Percentiles rank a stretch among this genome's conserved stretches.
Evolutionary conservation across 371 early-diverging fungal species (phyloP).

Genomic region (Mucor velutinosus): DNA sequence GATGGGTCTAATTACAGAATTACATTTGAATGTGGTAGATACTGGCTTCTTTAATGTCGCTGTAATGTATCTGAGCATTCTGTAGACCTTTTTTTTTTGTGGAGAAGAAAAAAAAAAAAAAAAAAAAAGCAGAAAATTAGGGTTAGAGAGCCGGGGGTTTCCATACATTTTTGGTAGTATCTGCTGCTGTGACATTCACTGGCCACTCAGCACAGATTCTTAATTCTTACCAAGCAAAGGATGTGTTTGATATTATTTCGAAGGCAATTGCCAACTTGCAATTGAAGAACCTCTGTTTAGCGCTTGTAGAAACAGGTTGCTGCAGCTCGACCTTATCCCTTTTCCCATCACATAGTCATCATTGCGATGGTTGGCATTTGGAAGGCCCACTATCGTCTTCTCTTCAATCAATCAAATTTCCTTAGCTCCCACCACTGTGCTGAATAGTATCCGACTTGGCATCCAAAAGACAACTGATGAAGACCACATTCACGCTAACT

Average conservation of each 20-base stretch:
- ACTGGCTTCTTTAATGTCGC: background rate
- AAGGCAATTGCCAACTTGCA: background rate
- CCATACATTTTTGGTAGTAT: background rate
- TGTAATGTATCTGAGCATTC: slow-evolving; percentile 10
- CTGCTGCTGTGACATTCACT: background rate
- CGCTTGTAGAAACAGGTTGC: background rate
- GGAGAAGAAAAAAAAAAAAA: background rate
- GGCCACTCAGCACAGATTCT: background rate
- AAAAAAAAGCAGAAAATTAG: background rate
- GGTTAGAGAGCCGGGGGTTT: background rate
- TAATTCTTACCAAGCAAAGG: background rate
- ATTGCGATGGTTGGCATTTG: too few species aligned
- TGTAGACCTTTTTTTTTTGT: background rate
- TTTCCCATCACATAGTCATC: too few species aligned
- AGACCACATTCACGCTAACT: too few species aligned
- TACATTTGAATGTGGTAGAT: background rate
- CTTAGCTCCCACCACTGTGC: too few species aligned
- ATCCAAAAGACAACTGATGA: too few species aligned
- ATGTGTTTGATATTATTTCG: background rate
- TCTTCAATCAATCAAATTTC: too few species aligned
- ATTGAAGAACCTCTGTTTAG: background rate
- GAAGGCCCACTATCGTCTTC: too few species aligned
- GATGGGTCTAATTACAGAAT: background rate
- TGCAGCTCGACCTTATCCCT: too few species aligned
- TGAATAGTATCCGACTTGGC: too few species aligned